Percentiles rank a stretch among this genome's conserved stretches.
These are phyloP conservation scores for Ophiostoma australiae DNA, from an alignment of 2,329 filamentous ascomycete genomes.

Conservation along the genomic window DNA sequence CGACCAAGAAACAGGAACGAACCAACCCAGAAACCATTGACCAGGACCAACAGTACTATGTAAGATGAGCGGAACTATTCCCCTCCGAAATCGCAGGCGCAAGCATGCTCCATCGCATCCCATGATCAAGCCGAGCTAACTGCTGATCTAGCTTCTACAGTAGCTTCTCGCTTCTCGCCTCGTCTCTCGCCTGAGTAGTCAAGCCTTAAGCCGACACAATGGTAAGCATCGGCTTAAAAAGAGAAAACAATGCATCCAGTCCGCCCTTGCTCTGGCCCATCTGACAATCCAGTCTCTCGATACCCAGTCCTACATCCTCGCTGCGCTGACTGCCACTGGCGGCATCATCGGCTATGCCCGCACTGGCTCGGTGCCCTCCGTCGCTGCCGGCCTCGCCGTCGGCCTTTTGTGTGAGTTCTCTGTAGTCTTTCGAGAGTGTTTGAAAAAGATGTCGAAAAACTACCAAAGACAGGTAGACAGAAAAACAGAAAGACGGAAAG, in stretches of 20 bases:
- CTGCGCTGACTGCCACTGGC: conserved; percentile 75
- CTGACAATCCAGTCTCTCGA: conserved; percentile 30
- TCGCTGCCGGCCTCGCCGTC: conserved; percentile 78
- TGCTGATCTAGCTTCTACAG: neutral
- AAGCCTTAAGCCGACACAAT: neutral
- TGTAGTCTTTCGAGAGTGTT: no score
- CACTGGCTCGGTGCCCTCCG: conserved; percentile 79
- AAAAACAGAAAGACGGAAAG: neutral
- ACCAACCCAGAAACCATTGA: neutral
- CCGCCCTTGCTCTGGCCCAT: neutral
- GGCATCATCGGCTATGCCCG: conserved; percentile 81
- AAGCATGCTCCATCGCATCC: neutral
- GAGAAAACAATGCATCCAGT: no score
- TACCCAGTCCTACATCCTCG: conserved; percentile 68
- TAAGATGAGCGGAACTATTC: neutral
- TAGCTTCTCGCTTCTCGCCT: neutral
- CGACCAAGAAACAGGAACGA: neutral
- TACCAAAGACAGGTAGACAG: no score
- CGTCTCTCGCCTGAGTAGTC: neutral
- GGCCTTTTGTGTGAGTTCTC: conserved; percentile 59
- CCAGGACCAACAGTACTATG: neutral
- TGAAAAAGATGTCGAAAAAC: neutral
- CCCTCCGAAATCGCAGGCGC: neutral
- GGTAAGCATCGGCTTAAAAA: conserved; percentile 16
- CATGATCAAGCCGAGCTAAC: neutral